phyloP scores from a whole-genome alignment of 306 rosid genomes.

The Cucurbita ficifolia region DNA sequence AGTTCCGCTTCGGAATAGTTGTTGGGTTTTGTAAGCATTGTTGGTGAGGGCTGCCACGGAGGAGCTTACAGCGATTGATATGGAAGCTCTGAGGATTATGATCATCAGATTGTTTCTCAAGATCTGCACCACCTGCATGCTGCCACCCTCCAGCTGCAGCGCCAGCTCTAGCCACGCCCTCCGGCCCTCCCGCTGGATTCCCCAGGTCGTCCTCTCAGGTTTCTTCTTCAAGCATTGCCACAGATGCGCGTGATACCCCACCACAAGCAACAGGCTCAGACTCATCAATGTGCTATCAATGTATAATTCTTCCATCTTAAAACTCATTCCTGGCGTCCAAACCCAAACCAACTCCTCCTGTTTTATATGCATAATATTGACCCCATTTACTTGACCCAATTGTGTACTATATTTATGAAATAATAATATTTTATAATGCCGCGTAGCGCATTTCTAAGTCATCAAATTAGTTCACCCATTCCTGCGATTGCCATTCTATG shows the following conservation, averaged over 20 bases:
- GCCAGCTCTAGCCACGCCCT: constrained; percentile 32
- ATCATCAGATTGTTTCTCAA: constrained; percentile 63
- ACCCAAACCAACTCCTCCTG: not conserved
- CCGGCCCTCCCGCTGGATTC: constrained; percentile 31
- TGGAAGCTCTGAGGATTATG: constrained; percentile 37
- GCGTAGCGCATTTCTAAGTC: not conserved
- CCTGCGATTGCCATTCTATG: too few species aligned
- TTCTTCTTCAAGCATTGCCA: constrained; percentile 46
- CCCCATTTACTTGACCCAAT: not conserved
- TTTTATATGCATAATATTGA: not conserved
- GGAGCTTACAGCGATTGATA: constrained; percentile 31
- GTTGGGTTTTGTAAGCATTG: constrained; percentile 27
- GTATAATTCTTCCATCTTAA: constrained; percentile 28
- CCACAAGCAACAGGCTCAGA: constrained; percentile 36
- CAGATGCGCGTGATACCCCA: constrained; percentile 58
- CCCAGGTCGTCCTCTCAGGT: constrained; percentile 44
- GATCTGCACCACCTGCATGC: constrained; percentile 53
- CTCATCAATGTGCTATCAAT: constrained; percentile 48
- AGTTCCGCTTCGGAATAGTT: constrained; percentile 14
- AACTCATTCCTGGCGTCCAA: not conserved
- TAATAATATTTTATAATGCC: not conserved
- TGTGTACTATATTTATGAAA: not conserved
- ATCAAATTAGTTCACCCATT: not conserved
- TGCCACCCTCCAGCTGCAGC: not conserved
- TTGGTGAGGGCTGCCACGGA: constrained; percentile 42